Base-by-base conservation (phyloP, 768 basidiomycete species). In the Leccinum rimulosum region DNA sequence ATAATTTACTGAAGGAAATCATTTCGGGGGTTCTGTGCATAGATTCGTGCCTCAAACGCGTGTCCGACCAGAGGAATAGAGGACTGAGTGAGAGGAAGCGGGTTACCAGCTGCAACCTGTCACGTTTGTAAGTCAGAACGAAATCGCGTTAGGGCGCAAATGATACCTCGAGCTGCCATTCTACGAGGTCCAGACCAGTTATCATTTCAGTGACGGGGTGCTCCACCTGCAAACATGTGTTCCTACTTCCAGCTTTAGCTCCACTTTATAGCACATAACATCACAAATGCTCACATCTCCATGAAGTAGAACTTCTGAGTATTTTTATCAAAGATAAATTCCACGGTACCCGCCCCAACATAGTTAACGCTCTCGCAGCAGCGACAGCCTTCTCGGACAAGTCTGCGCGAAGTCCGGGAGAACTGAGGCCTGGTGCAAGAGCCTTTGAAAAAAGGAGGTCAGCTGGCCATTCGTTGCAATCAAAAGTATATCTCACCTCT, bases 201-300 rank as follows among this genome's bases (percentile, higher is more conserved):
- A 97, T 85, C 88, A 95, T 95, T 74, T 95, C 94, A 1, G 94
- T 95, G 30, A 96, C 91, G 14, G 93, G 93, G 70, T 95, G 94
- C 66, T 95, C 92, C 31, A 93, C 91, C 74, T 93, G 92, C 47
- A 93, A 69, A 38, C 91, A 81, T 11, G 91, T 92, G 65, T 93
- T 93, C 91, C 89, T 91, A 45, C 9, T 33, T 27, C 57, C 3
- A 22, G 22, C 9, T 43, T 63, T 17, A 55, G 53, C 27, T 45
- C 27, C 4, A n/a, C 25, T 15, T 22, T 27, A 11, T 27, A 17
- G 31, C 50, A 30, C 0, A 19, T 54, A 36, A 10, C 17, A 2
- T 35, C 12, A 11, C 12, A 10, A 50, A 25, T 27, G 68, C 87
- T 54, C 64, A 87, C 92, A 96, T 96, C 74, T 97, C 95, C 94